Base-by-base conservation (phyloP, 306 rosid species). In the Pyrus communis region DNA sequence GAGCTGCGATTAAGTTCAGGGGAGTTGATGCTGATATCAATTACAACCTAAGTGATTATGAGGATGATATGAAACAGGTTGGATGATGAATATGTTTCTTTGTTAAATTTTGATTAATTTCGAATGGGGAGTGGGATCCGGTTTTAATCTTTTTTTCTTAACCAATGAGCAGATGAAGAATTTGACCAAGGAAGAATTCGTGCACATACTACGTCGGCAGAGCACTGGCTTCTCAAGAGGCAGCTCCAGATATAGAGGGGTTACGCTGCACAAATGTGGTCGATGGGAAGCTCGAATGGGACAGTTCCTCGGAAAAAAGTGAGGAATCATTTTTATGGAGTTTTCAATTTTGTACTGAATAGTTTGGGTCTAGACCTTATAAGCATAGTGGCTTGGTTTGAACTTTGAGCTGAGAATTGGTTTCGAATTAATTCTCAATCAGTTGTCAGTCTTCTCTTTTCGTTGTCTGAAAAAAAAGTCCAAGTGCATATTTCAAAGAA, bases 201-300 rank as follows among this genome's bases (percentile, higher is more conserved):
- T 96, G 81, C 99, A 96, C 89, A 96, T 89, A 81, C 91, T 96
- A 9, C 97, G 99, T 61, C 91, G 99, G 69, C 99, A 89, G 81
- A 96, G 98, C 81, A 91, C 96, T 25, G 99, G 99, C 69, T 96
- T 96, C 89, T 92, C 99, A 2, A 85, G 99, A 74, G 99, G 99
- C 76, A 91, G 98, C 83, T 91, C 99, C 11, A 96, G 90, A 86
- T 96, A 91, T 78, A 79, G 99, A 80, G 99, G 99, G 70, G 99
- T 96, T 58, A 96, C 99, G 5, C 90, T 96, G 78, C 99, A 96
- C 90, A 96, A 96, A 82, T 96, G 99, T 81, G 99, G 99, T 62
- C 93, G 98, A 27, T 96, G 98, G 99, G 99, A 96, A 88, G 98
- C 99, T 85, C 87, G 96, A 77, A 96, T 96, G 97, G 99, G 99